Evolutionary conservation across 108 stramenopile genomes (phyloP), one percentile per base, ranked within the genome.

Genomic region (Skeletonema costatum): DNA sequence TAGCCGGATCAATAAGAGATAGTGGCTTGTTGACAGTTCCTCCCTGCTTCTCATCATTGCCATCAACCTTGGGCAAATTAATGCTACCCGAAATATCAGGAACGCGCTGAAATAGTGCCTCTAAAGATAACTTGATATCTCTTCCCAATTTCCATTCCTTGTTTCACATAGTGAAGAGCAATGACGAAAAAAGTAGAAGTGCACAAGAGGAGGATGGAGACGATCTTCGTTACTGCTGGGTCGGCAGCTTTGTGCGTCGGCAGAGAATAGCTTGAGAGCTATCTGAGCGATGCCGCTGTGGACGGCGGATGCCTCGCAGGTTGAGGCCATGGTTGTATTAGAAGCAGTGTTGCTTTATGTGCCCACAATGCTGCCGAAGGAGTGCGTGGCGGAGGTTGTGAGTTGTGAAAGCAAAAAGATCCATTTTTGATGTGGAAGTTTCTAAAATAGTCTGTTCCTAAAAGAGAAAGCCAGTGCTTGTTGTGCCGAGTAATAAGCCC

Each of bases 1-100:
- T 74, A 33, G 70, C 64, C 5, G 82, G 76, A 67, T 96, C 85
- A 62, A 87, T 16, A 4, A 87, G 73, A 8, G 63, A 65, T 17
- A 64, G 68, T 46, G 58, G 60, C 32, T 65, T 71, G 50, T 42
- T 56, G 13, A 21, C n/a, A 51, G 7, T 38, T 21, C 17, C 21
- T 48, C 50, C 61, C 4, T 64, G 35, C 6, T 38, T 36, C 11
- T 58, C 51, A 51, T 65, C 64, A 38, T 16, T 58, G 64, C 21
- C 29, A 33, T 35, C 31, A 25, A 32, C 32, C 36, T n/a, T 53
- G n/a, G 59, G 16, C 36, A 58, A 39, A 19, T 11, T 70, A 31
- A 62, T 62, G 46, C 14, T 32, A 16, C 30, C 68, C 62, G 30
- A 81, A 13, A 82, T 66, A 35, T 75, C 64, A 65, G 81, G 81